Percentiles rank a stretch among this genome's conserved stretches.
Evolutionary conservation across 2,329 filamentous ascomycete species (phyloP).

Genomic region (Aspergillus sp.): DNA sequence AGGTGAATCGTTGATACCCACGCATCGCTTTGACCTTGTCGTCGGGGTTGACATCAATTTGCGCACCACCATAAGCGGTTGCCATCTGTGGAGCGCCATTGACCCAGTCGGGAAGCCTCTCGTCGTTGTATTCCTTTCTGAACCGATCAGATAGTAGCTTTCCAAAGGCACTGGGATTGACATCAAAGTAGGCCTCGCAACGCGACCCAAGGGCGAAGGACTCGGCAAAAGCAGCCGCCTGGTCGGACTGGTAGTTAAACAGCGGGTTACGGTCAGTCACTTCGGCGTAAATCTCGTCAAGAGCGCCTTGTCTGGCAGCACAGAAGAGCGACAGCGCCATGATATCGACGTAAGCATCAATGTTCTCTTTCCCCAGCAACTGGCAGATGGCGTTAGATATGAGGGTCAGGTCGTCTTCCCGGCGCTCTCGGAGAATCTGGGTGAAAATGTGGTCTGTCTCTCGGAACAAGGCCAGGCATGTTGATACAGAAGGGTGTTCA

Average conservation of each 20-base stretch:
- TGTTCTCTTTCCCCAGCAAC: slow-evolving; percentile 26
- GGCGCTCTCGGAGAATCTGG: slow-evolving; percentile 25
- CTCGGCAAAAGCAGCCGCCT: slow-evolving; percentile 63
- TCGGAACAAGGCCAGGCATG: slow-evolving; percentile 38
- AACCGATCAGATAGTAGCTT: slow-evolving; percentile 42
- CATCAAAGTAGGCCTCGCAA: slow-evolving; percentile 62
- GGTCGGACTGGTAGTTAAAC: slow-evolving; percentile 60
- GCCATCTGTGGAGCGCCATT: slow-evolving; percentile 50
- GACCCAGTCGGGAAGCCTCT: slow-evolving; percentile 50
- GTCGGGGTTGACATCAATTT: slow-evolving; percentile 52
- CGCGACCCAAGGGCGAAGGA: slow-evolving; percentile 62
- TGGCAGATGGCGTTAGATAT: slow-evolving; percentile 38
- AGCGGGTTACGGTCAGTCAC: slow-evolving; percentile 61
- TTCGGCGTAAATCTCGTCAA: slow-evolving; percentile 63
- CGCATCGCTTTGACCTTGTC: slow-evolving; percentile 44
- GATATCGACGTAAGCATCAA: slow-evolving; percentile 53
- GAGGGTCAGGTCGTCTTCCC: slow-evolving; percentile 33
- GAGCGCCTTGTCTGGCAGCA: slow-evolving; percentile 53
- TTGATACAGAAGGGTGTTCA: slow-evolving; percentile 29
- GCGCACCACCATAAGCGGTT: slow-evolving; percentile 51
- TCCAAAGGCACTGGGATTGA: slow-evolving; percentile 50
- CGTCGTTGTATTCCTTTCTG: slow-evolving; percentile 43
- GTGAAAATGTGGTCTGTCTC: slow-evolving; percentile 32
- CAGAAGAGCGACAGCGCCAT: slow-evolving; percentile 58
- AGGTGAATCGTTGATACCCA: slow-evolving; percentile 52